Base-by-base conservation (phyloP, 768 basidiomycete genomes). In the Daedaleopsis sinensis region DNA sequence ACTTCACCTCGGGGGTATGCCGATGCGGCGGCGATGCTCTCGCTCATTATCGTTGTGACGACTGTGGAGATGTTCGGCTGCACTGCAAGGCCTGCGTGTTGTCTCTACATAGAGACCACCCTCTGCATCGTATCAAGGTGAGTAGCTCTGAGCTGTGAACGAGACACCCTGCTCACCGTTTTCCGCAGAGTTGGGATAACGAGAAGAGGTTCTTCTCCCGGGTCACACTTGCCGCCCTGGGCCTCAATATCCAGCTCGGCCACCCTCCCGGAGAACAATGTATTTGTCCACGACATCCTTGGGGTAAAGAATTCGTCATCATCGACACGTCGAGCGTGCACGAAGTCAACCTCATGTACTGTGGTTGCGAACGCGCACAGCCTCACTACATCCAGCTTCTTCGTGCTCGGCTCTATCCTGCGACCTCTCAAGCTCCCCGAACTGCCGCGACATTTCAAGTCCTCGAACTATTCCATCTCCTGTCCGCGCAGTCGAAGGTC, bases 401-500 rank as follows among this genome's bases (percentile, higher is more conserved):
- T 0, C 70, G 72, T 23, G 24, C 59, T 0, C 58, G 68, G 0
- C 60, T 70, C 21, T 80, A 65, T 46, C 78, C 77, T 0, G 71
- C 75, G 0, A 78, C 75, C 0, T 36, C 55, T 1, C 21, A 27
- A 0, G 58, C 69, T 9, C 77, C 78, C 0, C 43, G 61, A 11
- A 72, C 74, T 0, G 75, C 68, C 0, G 68, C 71, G 1, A 78
- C 75, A 0, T 74, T 78, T 49, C 37, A 42, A 0, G 58, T 72
- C 5, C 67, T 79, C 0, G 55, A 72, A 13, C 51, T 59, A 2
- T 78, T 76, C 49, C 77, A 80, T 18, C 19, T 73, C 1, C 57
- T 75, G 1, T 68, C 69, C 0, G 70, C 77, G 18, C 67, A 74
- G 43, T 72, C 71, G 0, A 79, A 79, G 53, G 32, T 70, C 0